These are phyloP conservation scores for Microcera coccophila DNA, from an alignment of 2,329 filamentous ascomycete species.

Conservation along the genomic window DNA sequence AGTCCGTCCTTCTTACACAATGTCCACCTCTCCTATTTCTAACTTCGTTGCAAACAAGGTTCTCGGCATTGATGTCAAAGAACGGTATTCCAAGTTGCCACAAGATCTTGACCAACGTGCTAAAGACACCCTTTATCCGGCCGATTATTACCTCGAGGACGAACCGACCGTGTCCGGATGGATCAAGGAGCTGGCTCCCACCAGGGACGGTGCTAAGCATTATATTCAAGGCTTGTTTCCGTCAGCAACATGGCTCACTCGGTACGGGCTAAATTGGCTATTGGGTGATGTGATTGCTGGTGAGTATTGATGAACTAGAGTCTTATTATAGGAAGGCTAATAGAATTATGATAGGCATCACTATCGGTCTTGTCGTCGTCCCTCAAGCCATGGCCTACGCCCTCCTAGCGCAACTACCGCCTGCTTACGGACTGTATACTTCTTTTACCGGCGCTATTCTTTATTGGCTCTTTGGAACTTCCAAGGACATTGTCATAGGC, in stretches of 20 bases:
- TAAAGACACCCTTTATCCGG: slow-evolving; percentile 21
- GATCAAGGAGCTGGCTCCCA: slow-evolving; percentile 54
- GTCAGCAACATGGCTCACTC: slow-evolving; percentile 63
- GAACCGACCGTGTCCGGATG: slow-evolving; percentile 65
- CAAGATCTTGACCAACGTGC: slow-evolving; percentile 25
- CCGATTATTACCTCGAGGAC: slow-evolving; percentile 51
- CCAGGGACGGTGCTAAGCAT: slow-evolving; percentile 36
- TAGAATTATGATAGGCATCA: slow-evolving; percentile 35
- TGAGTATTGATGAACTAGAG: no score
- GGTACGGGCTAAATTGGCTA: slow-evolving; percentile 72
- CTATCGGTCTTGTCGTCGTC: slow-evolving; percentile 65
- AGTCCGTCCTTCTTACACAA: not conserved
- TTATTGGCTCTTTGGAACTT: slow-evolving; percentile 82
- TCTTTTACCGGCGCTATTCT: slow-evolving; percentile 77
- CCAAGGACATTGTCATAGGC: slow-evolving; percentile 80
- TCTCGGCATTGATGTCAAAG: slow-evolving; percentile 31
- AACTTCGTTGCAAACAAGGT: slow-evolving; percentile 26
- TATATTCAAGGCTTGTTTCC: slow-evolving; percentile 60
- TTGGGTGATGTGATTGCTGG: slow-evolving; percentile 70
- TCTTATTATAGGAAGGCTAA: not conserved
- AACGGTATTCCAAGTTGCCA: slow-evolving; percentile 26
- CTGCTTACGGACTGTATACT: slow-evolving; percentile 73
- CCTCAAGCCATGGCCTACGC: slow-evolving; percentile 81
- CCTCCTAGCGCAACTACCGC: slow-evolving; percentile 61
- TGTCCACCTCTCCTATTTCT: not conserved